Evolutionary conservation across 768 basidiomycete species (phyloP).

Genomic region (Trametes punicea): DNA sequence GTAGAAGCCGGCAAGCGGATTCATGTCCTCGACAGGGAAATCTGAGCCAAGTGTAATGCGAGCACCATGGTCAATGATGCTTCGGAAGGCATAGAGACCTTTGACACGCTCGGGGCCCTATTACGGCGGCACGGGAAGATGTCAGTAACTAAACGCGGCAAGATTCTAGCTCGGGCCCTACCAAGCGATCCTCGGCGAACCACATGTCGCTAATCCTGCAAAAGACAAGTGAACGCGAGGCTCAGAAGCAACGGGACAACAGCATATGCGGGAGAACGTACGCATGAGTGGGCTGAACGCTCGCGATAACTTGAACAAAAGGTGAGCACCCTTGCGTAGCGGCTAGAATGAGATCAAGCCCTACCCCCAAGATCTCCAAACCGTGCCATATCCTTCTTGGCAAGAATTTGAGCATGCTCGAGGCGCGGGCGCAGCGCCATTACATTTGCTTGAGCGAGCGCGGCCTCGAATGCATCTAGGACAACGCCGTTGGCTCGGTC

Average conservation of each 20-base stretch:
- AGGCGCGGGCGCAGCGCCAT: constrained; percentile 71
- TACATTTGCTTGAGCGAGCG: constrained; percentile 57
- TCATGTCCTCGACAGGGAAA: constrained; percentile 85
- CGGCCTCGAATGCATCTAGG: constrained; percentile 76
- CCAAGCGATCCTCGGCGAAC: constrained; percentile 81
- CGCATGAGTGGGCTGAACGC: constrained; percentile 88
- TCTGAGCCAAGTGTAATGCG: constrained; percentile 82
- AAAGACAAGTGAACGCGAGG: constrained; percentile 1
- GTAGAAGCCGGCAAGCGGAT: constrained; percentile 82
- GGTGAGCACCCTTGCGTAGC: background rate
- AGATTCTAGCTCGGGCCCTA: constrained; percentile 28
- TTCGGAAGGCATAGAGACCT: constrained; percentile 83
- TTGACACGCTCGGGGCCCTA: constrained; percentile 81
- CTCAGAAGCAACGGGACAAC: background rate
- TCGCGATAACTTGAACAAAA: constrained; percentile 69
- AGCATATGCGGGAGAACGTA: constrained; percentile 37
- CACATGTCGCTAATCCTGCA: constrained; percentile 81
- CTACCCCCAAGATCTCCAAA: constrained; percentile 78
- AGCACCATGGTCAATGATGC: constrained; percentile 60
- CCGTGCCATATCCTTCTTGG: constrained; percentile 67
- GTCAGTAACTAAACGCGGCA: background rate
- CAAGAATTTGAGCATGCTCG: constrained; percentile 90
- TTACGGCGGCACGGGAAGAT: constrained; percentile 24
- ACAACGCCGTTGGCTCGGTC: constrained; percentile 86
- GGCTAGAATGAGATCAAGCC: constrained; percentile 20